phyloP scores from a whole-genome alignment of 2,329 filamentous ascomycete genomes.

The Botrytis byssoidea region DNA sequence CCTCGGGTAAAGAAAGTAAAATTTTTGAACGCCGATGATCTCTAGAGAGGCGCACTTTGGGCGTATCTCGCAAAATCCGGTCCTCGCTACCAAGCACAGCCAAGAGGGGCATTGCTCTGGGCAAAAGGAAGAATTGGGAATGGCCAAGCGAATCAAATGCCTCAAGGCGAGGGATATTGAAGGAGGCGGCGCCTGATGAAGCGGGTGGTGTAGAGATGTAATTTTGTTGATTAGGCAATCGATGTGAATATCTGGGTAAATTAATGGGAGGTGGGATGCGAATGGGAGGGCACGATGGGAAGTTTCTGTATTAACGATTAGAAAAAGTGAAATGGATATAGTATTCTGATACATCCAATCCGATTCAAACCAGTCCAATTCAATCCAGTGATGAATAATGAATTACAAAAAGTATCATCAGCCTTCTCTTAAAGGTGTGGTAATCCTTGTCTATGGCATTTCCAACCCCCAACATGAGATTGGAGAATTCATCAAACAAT shows the following conservation, averaged over 20 bases:
- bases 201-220: not conserved
- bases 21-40: not conserved
- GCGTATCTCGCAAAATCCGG: not conserved
- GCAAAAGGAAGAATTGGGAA: not conserved
- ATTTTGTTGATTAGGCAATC: not conserved
- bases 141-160: conserved; percentile 1
- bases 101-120: conserved; percentile 20
- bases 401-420: not conserved
- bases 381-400: not conserved
- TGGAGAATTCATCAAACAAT: not conserved
- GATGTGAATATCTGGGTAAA: not conserved
- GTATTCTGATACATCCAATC: not conserved
- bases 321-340: not conserved
- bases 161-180: not conserved
- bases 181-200: conserved; percentile 5
- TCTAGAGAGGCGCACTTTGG: not conserved
- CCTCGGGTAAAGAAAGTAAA: not conserved
- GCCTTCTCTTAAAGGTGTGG: conserved; percentile 10
- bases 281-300: not conserved
- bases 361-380: not conserved
- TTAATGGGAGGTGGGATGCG: not conserved
- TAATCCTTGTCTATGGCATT: not conserved
- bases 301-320: not conserved
- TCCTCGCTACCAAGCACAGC: not conserved
- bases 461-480: not conserved